Percentiles rank a stretch among this genome's conserved stretches.
Conservation (phyloP, 106 monocot species). For the Chionographis japonica region DNA sequence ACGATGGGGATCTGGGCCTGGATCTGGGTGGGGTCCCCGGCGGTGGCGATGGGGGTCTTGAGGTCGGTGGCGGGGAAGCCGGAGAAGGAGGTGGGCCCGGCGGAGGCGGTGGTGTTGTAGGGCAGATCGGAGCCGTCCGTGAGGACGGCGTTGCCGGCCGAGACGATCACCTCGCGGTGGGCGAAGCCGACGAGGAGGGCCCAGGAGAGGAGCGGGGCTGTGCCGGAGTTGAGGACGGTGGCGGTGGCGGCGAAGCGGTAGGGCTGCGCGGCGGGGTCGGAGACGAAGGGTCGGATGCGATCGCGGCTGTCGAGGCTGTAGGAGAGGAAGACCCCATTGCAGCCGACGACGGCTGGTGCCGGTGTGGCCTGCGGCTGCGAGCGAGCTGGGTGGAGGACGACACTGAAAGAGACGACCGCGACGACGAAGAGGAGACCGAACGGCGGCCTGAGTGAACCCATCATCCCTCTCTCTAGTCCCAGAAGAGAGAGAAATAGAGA, state of each 20-base stretch:
- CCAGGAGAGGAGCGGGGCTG: constrained; percentile 41
- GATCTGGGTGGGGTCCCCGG: constrained; percentile 62
- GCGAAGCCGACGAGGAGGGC: constrained; percentile 26
- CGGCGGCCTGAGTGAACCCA: no score
- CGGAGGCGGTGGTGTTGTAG: constrained; percentile 30
- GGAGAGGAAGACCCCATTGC: constrained; percentile 50
- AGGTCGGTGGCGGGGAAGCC: constrained; percentile 73
- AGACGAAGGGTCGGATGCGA: constrained; percentile 41
- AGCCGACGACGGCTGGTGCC: constrained; percentile 16
- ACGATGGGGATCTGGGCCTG: constrained; percentile 40
- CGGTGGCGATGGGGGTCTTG: constrained; percentile 83
- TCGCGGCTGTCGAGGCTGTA: constrained; percentile 14
- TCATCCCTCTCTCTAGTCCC: no score
- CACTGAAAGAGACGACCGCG: background rate
- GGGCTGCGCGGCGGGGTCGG: constrained; percentile 32
- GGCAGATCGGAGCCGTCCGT: constrained; percentile 61
- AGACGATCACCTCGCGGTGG: constrained; percentile 72
- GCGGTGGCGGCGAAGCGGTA: constrained; percentile 39
- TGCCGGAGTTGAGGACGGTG: constrained; percentile 47
- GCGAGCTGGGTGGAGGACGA: constrained; percentile 6
- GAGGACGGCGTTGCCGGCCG: constrained; percentile 42
- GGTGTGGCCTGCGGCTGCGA: background rate
- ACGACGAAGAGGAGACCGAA: no score
- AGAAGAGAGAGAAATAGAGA: no score
- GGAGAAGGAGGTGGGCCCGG: constrained; percentile 56